These are phyloP conservation scores for Leishmania tropica DNA, from an alignment of 208 protist genomes.

Conservation along the genomic window DNA sequence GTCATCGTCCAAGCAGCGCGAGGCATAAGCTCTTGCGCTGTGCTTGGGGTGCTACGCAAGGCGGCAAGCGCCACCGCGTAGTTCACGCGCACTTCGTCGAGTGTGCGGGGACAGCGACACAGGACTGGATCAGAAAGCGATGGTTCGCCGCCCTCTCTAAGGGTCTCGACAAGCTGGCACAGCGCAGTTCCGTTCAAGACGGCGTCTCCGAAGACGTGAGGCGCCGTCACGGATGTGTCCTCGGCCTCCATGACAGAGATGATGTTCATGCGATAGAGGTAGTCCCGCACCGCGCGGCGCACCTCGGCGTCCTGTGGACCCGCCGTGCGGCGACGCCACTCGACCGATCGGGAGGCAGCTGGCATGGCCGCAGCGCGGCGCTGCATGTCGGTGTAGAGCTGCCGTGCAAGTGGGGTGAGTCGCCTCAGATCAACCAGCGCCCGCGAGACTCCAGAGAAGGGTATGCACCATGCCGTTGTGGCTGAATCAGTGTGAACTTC, in stretches of 20 bases:
- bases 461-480: background rate
- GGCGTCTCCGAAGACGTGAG: constrained; percentile 46
- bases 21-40: constrained; percentile 22
- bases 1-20: constrained; percentile 34
- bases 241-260: constrained; percentile 31
- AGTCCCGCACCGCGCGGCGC: constrained; percentile 62
- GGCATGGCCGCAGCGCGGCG: background rate
- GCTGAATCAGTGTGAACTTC: background rate
- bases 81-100: constrained; percentile 60
- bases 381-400: constrained; percentile 26
- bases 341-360: background rate
- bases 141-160: constrained; percentile 16
- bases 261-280: constrained; percentile 73
- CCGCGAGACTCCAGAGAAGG: constrained; percentile 15
- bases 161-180: constrained; percentile 45
- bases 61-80: constrained; percentile 35
- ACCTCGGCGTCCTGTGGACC: constrained; percentile 30
- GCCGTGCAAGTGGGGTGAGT: constrained; percentile 3
- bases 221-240: background rate
- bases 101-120: constrained; percentile 33
- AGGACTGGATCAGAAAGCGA: constrained; percentile 17
- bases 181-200: constrained; percentile 75
- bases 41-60: constrained; percentile 16
- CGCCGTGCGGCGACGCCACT: constrained; percentile 22
- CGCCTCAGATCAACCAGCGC: background rate